Conservation (phyloP, 1,139 yeast genomes). For the Kodamaea arcana region DNA sequence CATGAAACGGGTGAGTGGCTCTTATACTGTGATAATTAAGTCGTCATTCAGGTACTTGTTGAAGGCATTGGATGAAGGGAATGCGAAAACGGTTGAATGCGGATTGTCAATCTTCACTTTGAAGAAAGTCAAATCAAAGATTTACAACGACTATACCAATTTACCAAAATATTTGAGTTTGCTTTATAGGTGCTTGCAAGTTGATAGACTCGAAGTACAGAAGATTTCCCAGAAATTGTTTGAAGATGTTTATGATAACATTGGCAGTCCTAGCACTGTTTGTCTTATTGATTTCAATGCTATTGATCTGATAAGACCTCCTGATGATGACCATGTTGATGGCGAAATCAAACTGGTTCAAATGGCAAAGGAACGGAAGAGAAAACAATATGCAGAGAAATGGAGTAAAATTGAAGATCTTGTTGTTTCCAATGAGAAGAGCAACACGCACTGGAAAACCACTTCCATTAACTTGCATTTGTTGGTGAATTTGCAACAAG, state of each 20-base stretch:
- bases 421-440: conserved; percentile 35
- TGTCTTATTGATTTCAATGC: conserved; percentile 49
- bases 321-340: conserved; percentile 57
- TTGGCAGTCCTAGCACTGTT: conserved; percentile 57
- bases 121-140: conserved; percentile 49
- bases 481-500: conserved; percentile 52
- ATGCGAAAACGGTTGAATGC: conserved; percentile 60
- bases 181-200: conserved; percentile 53
- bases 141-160: conserved; percentile 56
- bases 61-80: conserved; percentile 48
- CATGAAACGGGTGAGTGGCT: conserved; percentile 69
- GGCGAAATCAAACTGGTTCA: conserved; percentile 53
- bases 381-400: conserved; percentile 37
- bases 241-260: conserved; percentile 39
- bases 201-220: conserved; percentile 56
- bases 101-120: conserved; percentile 56
- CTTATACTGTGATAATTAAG: conserved; percentile 52
- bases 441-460: conserved; percentile 66
- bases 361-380: conserved; percentile 56
- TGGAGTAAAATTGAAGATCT: conserved; percentile 40
- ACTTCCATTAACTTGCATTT: conserved; percentile 53
- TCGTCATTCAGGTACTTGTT: conserved; percentile 50
- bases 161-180: conserved; percentile 43
- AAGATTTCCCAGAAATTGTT: conserved; percentile 49
- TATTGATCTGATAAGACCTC: conserved; percentile 58